phyloP scores from a whole-genome alignment of 805 yeast genomes.

The Naumovozyma castellii region DNA sequence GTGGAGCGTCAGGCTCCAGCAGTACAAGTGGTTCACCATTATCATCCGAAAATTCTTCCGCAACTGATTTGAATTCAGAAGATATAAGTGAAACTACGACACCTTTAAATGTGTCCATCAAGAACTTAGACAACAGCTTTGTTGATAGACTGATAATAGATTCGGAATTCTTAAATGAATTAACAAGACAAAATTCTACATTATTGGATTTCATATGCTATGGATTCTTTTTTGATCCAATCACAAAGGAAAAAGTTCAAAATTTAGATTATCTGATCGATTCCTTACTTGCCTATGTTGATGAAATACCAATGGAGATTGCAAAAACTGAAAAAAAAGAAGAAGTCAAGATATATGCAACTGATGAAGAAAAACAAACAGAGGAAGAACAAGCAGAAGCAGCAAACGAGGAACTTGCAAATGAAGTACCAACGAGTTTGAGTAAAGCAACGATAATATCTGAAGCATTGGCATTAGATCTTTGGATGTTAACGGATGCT shows the following conservation, averaged over 20 bases:
- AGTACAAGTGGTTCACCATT: neutral
- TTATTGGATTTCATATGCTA: slow-evolving; percentile 40
- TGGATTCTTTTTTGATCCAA: slow-evolving; percentile 26
- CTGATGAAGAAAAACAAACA: neutral
- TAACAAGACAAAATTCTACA: slow-evolving; percentile 32
- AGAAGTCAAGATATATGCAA: neutral
- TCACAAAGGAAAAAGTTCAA: slow-evolving; percentile 6
- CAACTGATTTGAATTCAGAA: slow-evolving; percentile 11
- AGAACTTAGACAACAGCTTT: slow-evolving; percentile 22
- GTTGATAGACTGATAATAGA: slow-evolving; percentile 34
- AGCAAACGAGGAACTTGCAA: neutral
- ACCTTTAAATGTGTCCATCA: slow-evolving; percentile 7
- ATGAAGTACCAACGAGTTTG: slow-evolving; percentile 3
- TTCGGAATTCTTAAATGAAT: slow-evolving; percentile 31
- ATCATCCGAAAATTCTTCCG: slow-evolving; percentile 5
- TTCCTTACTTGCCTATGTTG: slow-evolving; percentile 13
- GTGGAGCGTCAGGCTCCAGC: neutral
- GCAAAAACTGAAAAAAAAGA: neutral
- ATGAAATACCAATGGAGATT: slow-evolving; percentile 2
- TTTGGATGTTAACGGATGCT: slow-evolving; percentile 84
- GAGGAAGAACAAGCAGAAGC: neutral
- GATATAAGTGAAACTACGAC: slow-evolving; percentile 6
- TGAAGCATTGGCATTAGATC: slow-evolving; percentile 81
- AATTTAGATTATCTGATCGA: slow-evolving; percentile 22
- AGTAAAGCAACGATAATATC: slow-evolving; percentile 34